These are phyloP conservation scores for Lactifluus hygrophoroides DNA, from an alignment of 768 basidiomycete species.

Conservation along the genomic window DNA sequence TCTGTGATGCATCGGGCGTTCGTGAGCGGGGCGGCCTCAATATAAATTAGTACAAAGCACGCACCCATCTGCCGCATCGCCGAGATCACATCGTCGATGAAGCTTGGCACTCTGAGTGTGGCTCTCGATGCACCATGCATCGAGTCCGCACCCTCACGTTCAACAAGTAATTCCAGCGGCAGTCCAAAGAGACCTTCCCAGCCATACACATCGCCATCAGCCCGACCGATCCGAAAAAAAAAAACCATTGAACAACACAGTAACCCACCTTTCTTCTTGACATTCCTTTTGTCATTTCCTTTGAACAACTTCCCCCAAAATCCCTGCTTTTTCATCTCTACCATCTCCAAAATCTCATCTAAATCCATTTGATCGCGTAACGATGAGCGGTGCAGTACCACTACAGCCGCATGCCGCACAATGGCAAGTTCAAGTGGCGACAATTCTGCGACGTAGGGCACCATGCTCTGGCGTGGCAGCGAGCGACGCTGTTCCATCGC, in stretches of 20 bases:
- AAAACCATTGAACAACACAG: not conserved
- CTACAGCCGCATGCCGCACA: conserved; percentile 84
- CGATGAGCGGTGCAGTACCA: conserved; percentile 68
- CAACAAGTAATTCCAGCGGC: conserved; percentile 86
- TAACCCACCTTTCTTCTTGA: conserved; percentile 72
- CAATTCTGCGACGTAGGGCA: conserved; percentile 78
- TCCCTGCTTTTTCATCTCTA: conserved; percentile 86
- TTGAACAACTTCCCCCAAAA: conserved; percentile 98
- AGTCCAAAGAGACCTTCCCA: conserved; percentile 84
- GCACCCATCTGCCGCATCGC: conserved; percentile 99
- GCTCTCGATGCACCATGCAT: conserved; percentile 80
- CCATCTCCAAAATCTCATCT: conserved; percentile 88
- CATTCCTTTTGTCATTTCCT: conserved; percentile 77
- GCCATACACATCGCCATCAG: conserved; percentile 17
- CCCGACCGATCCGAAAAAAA: not conserved
- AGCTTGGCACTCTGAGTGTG: conserved; percentile 85
- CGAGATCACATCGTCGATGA: conserved; percentile 96
- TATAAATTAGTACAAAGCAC: conserved; percentile 27
- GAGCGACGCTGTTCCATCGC: conserved; percentile 84
- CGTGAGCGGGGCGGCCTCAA: not conserved
- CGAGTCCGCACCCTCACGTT: conserved; percentile 93
- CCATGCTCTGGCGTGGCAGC: conserved; percentile 64
- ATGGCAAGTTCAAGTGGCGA: conserved; percentile 80
- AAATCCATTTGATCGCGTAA: conserved; percentile 78
- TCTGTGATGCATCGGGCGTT: conserved; percentile 39